A percentile compares a stretch with the other conserved stretches of the same genome.
Evolutionary conservation across 2,329 filamentous ascomycete species (phyloP).

Genomic region (Colletotrichum salicis): DNA sequence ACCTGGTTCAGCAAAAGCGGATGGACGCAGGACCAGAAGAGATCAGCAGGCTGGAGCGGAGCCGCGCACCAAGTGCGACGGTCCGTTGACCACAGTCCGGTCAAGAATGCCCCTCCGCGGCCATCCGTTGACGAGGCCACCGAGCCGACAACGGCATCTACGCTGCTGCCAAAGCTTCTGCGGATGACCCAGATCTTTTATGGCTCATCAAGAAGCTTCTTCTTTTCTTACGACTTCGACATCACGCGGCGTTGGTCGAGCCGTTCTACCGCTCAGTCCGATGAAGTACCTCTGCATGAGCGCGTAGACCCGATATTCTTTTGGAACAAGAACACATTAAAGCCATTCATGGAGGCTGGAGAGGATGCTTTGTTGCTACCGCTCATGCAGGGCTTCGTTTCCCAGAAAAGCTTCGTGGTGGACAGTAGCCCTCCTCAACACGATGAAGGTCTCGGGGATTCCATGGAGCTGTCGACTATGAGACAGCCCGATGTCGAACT

Average conservation of each 20-base stretch:
- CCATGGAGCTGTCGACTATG: conserved; percentile 57
- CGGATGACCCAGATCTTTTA: conserved; percentile 87
- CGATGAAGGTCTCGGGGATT: conserved; percentile 58
- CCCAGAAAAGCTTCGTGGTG: conserved; percentile 83
- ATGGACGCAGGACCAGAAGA: conserved; percentile 78
- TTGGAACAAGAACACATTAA: conserved; percentile 85
- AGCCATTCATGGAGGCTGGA: conserved; percentile 79
- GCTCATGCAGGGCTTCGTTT: conserved; percentile 93
- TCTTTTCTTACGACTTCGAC: conserved; percentile 94
- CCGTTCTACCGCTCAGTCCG: conserved; percentile 51
- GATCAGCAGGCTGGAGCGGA: conserved; percentile 74
- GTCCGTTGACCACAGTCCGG: conserved; percentile 30
- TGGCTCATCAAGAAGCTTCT: conserved; percentile 85
- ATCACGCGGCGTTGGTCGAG: conserved; percentile 75
- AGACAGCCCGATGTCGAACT: conserved; percentile 43
- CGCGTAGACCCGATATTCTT: conserved; percentile 84
- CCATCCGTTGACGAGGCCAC: conserved; percentile 55
- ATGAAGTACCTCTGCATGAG: conserved; percentile 72
- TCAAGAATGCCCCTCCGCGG: conserved; percentile 38
- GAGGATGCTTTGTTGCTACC: conserved; percentile 80
- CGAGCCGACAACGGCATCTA: conserved; percentile 41
- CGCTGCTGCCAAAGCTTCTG: conserved; percentile 84
- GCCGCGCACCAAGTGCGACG: conserved; percentile 38
- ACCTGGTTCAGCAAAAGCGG: conserved; percentile 91
- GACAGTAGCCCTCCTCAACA: conserved; percentile 69